Evolutionary conservation across 345 rosid genomes (phyloP), one percentile per base, ranked within the genome.

Genomic region (Brassica carinata): DNA sequence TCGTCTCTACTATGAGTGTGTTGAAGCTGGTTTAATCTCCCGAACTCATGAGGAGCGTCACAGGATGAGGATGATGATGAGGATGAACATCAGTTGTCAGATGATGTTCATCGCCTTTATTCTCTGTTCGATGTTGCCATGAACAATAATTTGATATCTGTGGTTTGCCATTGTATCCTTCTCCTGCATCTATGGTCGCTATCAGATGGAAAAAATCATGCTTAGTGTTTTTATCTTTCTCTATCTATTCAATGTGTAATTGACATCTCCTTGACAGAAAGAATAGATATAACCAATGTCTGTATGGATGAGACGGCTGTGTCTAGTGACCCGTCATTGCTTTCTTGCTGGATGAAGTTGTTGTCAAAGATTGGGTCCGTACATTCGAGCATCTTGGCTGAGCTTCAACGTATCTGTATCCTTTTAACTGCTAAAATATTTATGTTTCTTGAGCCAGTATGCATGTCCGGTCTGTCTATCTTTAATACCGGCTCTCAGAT

Each of bases 261-360:
- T n/a, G n/a, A n/a, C n/a, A n/a, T n/a, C n/a, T 76, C 91, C 85
- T 89, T 89, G 82, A 86, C 91, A 82, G 82, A 82, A 73, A 71
- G 55, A 67, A 87, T 84, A 96, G 99, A 96, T 88, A 87, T 96
- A 63, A 91, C 93, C 63, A 93, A 94, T 85, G 94, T 94, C 58
- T 94, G 98, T 81, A 92, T 96, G 98, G 98, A 96, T 77, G 99
- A 96, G 89, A 85, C 86, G 84, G 98, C 99, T 34, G 97, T 96
- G 70, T 96, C 99, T 65, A 96, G 97, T 69, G 97, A 96, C 84
- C 98, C 97, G 45, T 91, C 77, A 83, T 89, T 81, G 92, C 99
- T 34, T 92, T 91, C 96, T 87, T 94, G 97, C 82, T 96, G 87
- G 99, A 96, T 89, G 99, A 96, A 88, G 98, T 90, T 78, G 98